Conservation (phyloP, 1,284 basidiomycete genomes). For the Xerocomus nothofagi region DNA sequence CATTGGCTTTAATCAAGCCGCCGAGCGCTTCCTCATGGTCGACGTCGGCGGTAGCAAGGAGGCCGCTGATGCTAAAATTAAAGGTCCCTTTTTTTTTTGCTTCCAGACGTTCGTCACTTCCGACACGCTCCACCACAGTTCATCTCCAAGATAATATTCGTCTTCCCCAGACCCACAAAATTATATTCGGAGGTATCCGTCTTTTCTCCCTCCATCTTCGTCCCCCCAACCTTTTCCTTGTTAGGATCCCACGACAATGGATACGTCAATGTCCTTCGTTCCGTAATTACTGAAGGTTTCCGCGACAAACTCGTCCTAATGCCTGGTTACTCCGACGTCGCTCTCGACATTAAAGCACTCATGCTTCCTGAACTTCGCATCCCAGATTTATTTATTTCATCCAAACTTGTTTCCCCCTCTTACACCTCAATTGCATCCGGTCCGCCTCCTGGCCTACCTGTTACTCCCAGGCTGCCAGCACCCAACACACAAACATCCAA, state of each 20-base stretch:
- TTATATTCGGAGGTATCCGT: slow-evolving; percentile 59
- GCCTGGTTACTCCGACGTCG: slow-evolving; percentile 61
- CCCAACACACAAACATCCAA: slow-evolving; percentile 13
- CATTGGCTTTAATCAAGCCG: slow-evolving; percentile 64
- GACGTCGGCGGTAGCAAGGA: slow-evolving; percentile 76
- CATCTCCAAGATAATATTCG: slow-evolving; percentile 61
- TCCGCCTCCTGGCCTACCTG: slow-evolving; percentile 30
- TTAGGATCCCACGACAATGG: slow-evolving; percentile 75
- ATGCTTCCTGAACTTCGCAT: slow-evolving; percentile 54
- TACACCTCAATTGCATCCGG: slow-evolving; percentile 27
- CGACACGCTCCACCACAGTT: slow-evolving; percentile 35
- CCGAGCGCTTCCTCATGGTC: slow-evolving; percentile 63
- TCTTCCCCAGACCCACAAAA: slow-evolving; percentile 57
- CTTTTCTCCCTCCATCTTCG: slow-evolving; percentile 7
- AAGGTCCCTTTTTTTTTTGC: slow-evolving; percentile 43
- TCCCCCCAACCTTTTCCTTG: slow-evolving; percentile 1
- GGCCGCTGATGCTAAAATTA: slow-evolving; percentile 71
- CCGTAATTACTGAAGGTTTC: slow-evolving; percentile 63
- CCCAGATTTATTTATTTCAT: slow-evolving; percentile 60
- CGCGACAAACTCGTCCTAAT: slow-evolving; percentile 67
- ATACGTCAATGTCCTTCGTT: slow-evolving; percentile 62
- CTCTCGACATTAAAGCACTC: slow-evolving; percentile 56
- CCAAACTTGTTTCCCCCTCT: slow-evolving; percentile 43
- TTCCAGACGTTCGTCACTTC: slow-evolving; percentile 10
- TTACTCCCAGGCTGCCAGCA: slow-evolving; percentile 14